Evolutionary conservation across 1,284 basidiomycete species (phyloP).

Genomic region (Volvariella surrecta): DNA sequence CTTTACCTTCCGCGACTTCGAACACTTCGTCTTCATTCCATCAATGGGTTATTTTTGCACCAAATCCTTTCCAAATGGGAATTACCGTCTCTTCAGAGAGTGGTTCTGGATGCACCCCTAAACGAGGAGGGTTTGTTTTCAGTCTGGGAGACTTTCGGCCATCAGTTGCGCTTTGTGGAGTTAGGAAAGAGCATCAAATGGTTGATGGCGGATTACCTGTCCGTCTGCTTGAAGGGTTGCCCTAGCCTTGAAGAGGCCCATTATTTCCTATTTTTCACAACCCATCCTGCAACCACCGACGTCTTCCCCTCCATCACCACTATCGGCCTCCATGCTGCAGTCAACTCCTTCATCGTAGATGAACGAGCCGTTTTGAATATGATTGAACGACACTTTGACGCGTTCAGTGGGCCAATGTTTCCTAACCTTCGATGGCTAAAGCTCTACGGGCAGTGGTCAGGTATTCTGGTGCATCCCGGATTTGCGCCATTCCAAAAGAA

Average conservation of each 20-base stretch:
- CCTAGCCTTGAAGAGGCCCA: slow-evolving; percentile 41
- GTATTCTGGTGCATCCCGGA: slow-evolving; percentile 23
- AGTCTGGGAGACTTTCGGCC: slow-evolving; percentile 41
- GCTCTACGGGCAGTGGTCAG: slow-evolving; percentile 44
- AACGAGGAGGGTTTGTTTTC: slow-evolving; percentile 26
- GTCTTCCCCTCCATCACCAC: slow-evolving; percentile 28
- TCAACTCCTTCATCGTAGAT: slow-evolving; percentile 27
- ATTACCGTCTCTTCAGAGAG: slow-evolving; percentile 40
- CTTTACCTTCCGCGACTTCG: slow-evolving; percentile 33
- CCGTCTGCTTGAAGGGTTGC: slow-evolving; percentile 37
- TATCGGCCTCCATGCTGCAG: slow-evolving; percentile 41
- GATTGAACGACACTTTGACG: slow-evolving; percentile 38
- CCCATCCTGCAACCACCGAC: slow-evolving; percentile 18
- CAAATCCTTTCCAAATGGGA: slow-evolving; percentile 39
- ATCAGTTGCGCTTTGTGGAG: slow-evolving; percentile 44
- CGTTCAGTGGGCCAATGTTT: slow-evolving; percentile 27
- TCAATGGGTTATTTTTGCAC: slow-evolving; percentile 41
- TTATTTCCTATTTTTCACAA: slow-evolving; percentile 48
- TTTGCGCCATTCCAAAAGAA: slow-evolving; percentile 18
- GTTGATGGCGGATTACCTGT: slow-evolving; percentile 35
- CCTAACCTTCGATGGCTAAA: slow-evolving; percentile 30
- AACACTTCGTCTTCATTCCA: slow-evolving; percentile 42
- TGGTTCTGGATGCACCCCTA: slow-evolving; percentile 39
- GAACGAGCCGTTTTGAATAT: slow-evolving; percentile 18
- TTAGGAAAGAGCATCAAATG: slow-evolving; percentile 48